Base-by-base conservation (phyloP, 139 green algal genomes). In the Chlorella vulgaris region DNA sequence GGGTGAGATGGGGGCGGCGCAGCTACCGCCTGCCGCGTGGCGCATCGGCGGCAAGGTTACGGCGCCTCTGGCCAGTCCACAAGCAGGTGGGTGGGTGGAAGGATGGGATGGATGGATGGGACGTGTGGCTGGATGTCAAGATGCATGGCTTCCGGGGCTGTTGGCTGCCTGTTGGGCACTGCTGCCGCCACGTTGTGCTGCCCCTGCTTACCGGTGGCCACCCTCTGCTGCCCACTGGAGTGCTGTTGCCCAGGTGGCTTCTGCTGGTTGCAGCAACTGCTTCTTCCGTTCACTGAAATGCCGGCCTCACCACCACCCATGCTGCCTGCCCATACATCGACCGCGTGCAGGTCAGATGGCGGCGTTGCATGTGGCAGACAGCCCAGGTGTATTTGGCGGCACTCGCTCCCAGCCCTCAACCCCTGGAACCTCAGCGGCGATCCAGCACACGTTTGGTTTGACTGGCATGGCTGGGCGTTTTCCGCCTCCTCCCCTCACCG, bases 31-130 rank as follows among this genome's bases (percentile, higher is more conserved):
- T 0, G 73, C 51, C 24, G 35, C 73, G 2, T 79, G 73, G 73
- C 73, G 73, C 53, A 79, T 79, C 73, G 68, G 39, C 53, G 51
- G 73, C 18, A 36, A 53, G 42, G 7, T 5, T 10, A 68, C 51
- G 53, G n/a, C 73, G 7, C 73, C 73, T 7, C 73, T 79, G 53
- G 35, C 73, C 53, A 79, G 73, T 53, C 73, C 73, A 0, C 42
- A 21, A 2, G 6, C 29, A 19, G 69, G 69, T 76, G 69, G 15
- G 69, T 8, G 13, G n/a, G 5, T 1, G 7, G 31, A 13, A 2
- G 18, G 2, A 21, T 24, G 21, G 66, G 33, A 31, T 18, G 18
- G 63, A 2, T 50, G n/a, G 31, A 28, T 28, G 47, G 47, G 15
- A 58, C 47, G n/a, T n/a, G n/a, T n/a, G n/a, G n/a, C n/a, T n/a